Evolutionary conservation across 2,329 filamentous ascomycete genomes (phyloP).

Genomic region (Ceratocystis albifundus): DNA sequence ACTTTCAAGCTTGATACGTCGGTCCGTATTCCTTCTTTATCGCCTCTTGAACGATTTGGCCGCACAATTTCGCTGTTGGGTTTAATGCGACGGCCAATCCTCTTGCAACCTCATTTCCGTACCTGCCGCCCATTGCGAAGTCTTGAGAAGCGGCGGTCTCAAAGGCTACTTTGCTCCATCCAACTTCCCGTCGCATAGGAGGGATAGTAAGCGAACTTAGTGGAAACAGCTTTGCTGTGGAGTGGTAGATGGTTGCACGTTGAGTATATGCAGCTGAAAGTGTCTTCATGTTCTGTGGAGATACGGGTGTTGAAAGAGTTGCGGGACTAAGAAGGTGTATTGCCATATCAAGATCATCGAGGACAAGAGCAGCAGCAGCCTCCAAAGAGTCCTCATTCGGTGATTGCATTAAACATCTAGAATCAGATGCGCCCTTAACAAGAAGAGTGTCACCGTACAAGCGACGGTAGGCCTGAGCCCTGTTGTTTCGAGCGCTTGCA

Average conservation of each 20-base stretch:
- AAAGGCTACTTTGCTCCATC: constrained; percentile 45
- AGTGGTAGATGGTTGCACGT: constrained; percentile 52
- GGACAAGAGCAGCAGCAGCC: constrained; percentile 33
- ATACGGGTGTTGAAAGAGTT: constrained; percentile 42
- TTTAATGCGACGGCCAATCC: constrained; percentile 53
- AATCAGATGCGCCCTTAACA: constrained; percentile 32
- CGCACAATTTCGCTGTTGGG: constrained; percentile 57
- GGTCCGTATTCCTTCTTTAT: constrained; percentile 57
- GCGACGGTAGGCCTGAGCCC: constrained; percentile 54
- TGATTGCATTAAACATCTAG: constrained; percentile 35
- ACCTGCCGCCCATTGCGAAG: constrained; percentile 52
- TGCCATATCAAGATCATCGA: constrained; percentile 46
- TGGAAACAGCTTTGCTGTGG: constrained; percentile 42
- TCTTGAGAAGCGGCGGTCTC: constrained; percentile 52
- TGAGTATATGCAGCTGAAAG: constrained; percentile 62
- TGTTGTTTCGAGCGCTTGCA: constrained; percentile 62
- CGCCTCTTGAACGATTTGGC: constrained; percentile 56
- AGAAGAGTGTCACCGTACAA: constrained; percentile 51
- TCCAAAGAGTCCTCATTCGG: constrained; percentile 32
- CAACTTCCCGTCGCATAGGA: constrained; percentile 34
- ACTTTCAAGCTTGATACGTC: constrained; percentile 33
- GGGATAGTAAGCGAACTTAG: constrained; percentile 33
- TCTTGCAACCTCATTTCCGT: constrained; percentile 54
- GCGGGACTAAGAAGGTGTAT: constrained; percentile 48
- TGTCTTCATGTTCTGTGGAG: constrained; percentile 52